A percentile compares a stretch with the other conserved stretches of the same genome.
Conservation (phyloP, 768 basidiomycete species). For the Fomitopsis serialis region DNA sequence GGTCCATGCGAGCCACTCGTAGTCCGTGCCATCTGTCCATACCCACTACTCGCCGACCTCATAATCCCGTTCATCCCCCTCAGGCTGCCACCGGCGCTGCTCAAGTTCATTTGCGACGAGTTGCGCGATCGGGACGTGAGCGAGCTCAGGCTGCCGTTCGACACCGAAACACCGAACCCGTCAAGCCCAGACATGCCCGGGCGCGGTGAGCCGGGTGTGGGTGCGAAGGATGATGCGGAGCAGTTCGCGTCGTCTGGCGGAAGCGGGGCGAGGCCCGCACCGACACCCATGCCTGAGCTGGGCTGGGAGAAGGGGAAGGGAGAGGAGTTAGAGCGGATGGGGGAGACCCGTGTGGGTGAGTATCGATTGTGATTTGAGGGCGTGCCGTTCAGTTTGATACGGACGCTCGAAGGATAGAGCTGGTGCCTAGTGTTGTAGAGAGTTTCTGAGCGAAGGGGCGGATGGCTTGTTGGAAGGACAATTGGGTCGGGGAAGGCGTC, state of each 20-base stretch:
- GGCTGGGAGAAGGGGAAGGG: neutral
- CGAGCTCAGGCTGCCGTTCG: constrained; percentile 30
- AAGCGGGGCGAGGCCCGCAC: neutral
- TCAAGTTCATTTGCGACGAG: constrained; percentile 56
- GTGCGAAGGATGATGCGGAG: constrained; percentile 13
- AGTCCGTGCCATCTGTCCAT: constrained; percentile 34
- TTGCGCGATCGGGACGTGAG: constrained; percentile 61
- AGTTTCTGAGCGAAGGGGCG: constrained; percentile 14
- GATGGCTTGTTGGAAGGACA: constrained; percentile 29
- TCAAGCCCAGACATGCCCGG: constrained; percentile 6
- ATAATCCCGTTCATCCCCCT: neutral
- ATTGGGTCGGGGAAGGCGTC: constrained; percentile 43
- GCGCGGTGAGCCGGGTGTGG: constrained; percentile 21
- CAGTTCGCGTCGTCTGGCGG: constrained; percentile 9
- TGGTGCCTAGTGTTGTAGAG: constrained; percentile 4
- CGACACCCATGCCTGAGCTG: constrained; percentile 4
- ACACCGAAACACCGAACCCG: neutral
- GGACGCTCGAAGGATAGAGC: constrained; percentile 4
- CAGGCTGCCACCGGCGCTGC: constrained; percentile 37
- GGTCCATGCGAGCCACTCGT: constrained; percentile 19
- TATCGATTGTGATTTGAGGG: neutral
- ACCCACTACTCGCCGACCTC: no score
- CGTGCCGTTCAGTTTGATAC: neutral
- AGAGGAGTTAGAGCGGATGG: constrained; percentile 14
- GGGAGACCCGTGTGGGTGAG: constrained; percentile 20